A percentile compares a stretch with the other conserved stretches of the same genome.
These are phyloP conservation scores for Coniella lustricola DNA, from an alignment of 2,329 filamentous ascomycete species.

Conservation along the genomic window DNA sequence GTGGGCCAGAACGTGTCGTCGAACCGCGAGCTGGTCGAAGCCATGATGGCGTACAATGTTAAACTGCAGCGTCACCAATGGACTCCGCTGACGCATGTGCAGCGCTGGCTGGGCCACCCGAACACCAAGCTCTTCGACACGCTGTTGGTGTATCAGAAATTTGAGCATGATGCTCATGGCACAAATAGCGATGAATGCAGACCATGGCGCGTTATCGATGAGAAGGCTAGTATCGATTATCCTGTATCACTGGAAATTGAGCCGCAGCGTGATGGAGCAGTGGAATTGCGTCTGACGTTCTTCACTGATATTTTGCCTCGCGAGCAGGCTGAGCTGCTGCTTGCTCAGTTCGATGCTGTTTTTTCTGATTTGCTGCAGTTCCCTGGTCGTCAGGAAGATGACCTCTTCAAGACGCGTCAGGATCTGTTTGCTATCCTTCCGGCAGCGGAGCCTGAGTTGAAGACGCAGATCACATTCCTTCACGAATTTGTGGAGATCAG, in stretches of 20 bases:
- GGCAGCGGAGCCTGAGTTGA: constrained; percentile 49
- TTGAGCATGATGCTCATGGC: constrained; percentile 20
- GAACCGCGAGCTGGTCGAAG: constrained; percentile 50
- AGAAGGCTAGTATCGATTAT: constrained; percentile 69
- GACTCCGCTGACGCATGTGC: constrained; percentile 62
- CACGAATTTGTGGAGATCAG: constrained; percentile 72
- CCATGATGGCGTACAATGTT: constrained; percentile 60
- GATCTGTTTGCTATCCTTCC: constrained; percentile 59
- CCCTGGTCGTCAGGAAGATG: constrained; percentile 33
- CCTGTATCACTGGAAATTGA: constrained; percentile 75
- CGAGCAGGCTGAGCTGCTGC: constrained; percentile 59
- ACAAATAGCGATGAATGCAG: constrained; percentile 13
- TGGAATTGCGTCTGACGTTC: constrained; percentile 62
- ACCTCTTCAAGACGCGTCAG: constrained; percentile 27
- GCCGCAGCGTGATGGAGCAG: constrained; percentile 37
- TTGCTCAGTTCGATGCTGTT: constrained; percentile 64
- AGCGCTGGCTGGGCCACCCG: constrained; percentile 61
- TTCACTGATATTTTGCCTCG: constrained; percentile 56
- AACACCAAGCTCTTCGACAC: constrained; percentile 72
- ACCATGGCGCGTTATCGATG: constrained; percentile 56
- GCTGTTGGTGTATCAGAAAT: constrained; percentile 74
- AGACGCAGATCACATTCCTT: constrained; percentile 52
- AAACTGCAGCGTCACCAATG: constrained; percentile 63
- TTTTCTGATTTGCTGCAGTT: constrained; percentile 52
- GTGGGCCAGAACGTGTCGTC: constrained; percentile 47